Percentiles rank a stretch among this genome's conserved stretches.
Evolutionary conservation across 2,329 filamentous ascomycete genomes (phyloP).

Genomic region (Periconia macrospinosa): DNA sequence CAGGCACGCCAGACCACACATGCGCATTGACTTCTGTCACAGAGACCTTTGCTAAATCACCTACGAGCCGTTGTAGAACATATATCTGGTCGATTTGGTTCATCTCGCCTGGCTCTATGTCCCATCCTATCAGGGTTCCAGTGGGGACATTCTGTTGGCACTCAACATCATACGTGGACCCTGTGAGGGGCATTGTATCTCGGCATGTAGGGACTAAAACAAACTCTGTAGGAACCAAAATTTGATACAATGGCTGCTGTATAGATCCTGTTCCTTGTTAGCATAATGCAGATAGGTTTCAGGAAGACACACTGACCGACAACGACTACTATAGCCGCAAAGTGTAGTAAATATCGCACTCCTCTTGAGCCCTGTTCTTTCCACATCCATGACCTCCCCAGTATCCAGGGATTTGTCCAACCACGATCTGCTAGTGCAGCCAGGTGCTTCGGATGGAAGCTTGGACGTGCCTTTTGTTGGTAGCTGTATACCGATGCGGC

Average conservation of each 20-base stretch:
- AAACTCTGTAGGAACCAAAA: background rate
- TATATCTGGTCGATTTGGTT: background rate
- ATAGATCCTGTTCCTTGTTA: too few relatives aligned
- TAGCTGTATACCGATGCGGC: background rate
- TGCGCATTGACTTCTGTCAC: background rate
- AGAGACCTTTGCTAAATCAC: background rate
- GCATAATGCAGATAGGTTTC: too few relatives aligned
- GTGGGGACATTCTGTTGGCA: too few relatives aligned
- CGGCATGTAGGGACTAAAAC: background rate
- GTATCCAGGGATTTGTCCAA: background rate
- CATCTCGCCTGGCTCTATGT: background rate
- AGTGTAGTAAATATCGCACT: background rate
- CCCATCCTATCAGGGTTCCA: background rate
- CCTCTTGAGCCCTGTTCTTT: background rate
- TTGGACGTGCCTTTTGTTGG: background rate
- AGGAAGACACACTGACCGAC: background rate
- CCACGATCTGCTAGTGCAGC: background rate
- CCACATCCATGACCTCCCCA: background rate
- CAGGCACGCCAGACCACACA: background rate
- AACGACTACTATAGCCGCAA: background rate
- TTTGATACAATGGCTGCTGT: conserved; percentile 7
- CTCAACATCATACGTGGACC: background rate
- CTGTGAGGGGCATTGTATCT: too few relatives aligned
- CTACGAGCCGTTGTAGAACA: background rate
- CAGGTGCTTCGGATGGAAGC: background rate